These are phyloP conservation scores for Calocybe gangraenosa DNA, from an alignment of 768 basidiomycete species.

Conservation along the genomic window DNA sequence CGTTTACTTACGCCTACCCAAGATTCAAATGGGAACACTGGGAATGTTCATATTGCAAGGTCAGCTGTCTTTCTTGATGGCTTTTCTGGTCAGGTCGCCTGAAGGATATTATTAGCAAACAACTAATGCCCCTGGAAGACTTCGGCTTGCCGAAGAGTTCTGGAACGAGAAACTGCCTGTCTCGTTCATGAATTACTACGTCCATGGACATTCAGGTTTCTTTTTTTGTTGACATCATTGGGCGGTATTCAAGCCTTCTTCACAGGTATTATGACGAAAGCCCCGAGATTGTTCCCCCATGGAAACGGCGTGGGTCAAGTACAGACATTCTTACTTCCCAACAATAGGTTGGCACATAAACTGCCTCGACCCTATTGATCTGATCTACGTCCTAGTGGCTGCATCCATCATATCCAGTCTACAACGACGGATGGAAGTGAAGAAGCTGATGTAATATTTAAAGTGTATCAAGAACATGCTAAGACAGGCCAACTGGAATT, in stretches of 20 bases:
- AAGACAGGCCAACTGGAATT: slow-evolving; percentile 51
- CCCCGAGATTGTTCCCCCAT: slow-evolving; percentile 18
- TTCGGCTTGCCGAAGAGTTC: slow-evolving; percentile 33
- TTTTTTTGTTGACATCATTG: not conserved
- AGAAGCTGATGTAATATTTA: slow-evolving; percentile 59
- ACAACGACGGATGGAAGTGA: slow-evolving; percentile 29
- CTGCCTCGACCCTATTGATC: not conserved
- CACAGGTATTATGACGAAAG: slow-evolving; percentile 27
- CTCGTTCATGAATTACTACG: slow-evolving; percentile 26
- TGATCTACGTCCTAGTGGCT: slow-evolving; percentile 41
- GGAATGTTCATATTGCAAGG: slow-evolving; percentile 63
- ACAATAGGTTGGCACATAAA: slow-evolving; percentile 31
- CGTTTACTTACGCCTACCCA: slow-evolving; percentile 6
- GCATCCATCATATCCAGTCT: slow-evolving; percentile 54
- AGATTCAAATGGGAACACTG: slow-evolving; percentile 76
- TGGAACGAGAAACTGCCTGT: slow-evolving; percentile 26
- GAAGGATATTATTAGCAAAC: slow-evolving; percentile 15
- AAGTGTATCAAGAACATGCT: slow-evolving; percentile 65
- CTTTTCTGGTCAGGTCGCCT: not conserved
- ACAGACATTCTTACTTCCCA: slow-evolving; percentile 50
- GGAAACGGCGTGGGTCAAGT: slow-evolving; percentile 20
- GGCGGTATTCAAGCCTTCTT: not conserved
- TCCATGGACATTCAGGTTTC: slow-evolving; percentile 29
- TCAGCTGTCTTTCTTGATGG: slow-evolving; percentile 19
- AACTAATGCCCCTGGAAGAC: slow-evolving; percentile 19